phyloP scores from a whole-genome alignment of 2,329 filamentous ascomycete species.

The Furcasterigmium furcatum region DNA sequence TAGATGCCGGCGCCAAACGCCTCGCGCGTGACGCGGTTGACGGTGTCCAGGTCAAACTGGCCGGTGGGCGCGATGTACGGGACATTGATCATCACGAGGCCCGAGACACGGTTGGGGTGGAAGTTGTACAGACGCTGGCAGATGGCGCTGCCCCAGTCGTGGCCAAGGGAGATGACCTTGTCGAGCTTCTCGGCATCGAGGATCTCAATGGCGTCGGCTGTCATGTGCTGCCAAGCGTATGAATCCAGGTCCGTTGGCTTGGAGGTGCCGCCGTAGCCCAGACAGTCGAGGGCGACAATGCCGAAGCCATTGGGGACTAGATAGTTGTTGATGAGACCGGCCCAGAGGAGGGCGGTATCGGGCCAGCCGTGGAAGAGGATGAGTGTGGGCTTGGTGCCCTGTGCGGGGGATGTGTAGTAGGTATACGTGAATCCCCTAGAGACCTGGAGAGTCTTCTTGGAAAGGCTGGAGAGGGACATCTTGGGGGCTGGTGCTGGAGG shows the following conservation, averaged over 20 bases:
- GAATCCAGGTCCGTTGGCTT: constrained; percentile 31
- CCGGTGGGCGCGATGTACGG: constrained; percentile 31
- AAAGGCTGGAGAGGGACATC: constrained; percentile 17
- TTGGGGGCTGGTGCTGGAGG: too few relatives aligned
- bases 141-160: constrained; percentile 44
- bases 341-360: constrained; percentile 41
- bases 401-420: constrained; percentile 30
- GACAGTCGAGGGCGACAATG: constrained; percentile 31
- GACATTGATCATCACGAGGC: constrained; percentile 38
- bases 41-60: constrained; percentile 29
- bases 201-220: constrained; percentile 34
- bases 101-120: constrained; percentile 32
- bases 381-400: constrained; percentile 23
- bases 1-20: constrained; percentile 30
- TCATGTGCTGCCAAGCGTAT: constrained; percentile 32
- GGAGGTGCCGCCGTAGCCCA: constrained; percentile 34
- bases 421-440: constrained; percentile 31
- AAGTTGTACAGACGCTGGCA: constrained; percentile 37
- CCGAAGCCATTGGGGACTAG: constrained; percentile 30
- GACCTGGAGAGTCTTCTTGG: constrained; percentile 22
- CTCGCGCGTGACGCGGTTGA: constrained; percentile 25
- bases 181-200: constrained; percentile 30
- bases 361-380: constrained; percentile 48
- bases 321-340: constrained; percentile 32
- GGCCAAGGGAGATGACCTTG: constrained; percentile 38